Base-by-base conservation (phyloP, 2,329 filamentous ascomycete species). In the Lecanicillium sp. region DNA sequence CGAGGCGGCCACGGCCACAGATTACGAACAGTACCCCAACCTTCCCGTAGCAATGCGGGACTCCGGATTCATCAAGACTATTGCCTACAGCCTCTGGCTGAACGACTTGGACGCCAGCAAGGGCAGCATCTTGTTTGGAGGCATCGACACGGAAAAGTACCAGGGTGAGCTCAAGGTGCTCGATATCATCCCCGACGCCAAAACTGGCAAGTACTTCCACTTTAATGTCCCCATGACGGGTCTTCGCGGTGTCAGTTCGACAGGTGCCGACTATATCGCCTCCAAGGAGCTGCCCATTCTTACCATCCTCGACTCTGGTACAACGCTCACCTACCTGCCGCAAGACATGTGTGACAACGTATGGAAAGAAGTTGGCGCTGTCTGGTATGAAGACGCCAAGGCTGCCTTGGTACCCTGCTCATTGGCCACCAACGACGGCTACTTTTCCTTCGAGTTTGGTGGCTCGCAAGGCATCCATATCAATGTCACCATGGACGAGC, bases 111-210 rank as follows among this genome's bases (percentile, higher is more conserved):
- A 66, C 42, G 60, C 83, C 1, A 79, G 70, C 43, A 79, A 72
- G 2, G 86, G 86, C 27, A 81, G 66, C 48, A 81, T 90, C 43
- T 65, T 90, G 2, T 92, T 90, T 48, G 86, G 86, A 29, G 86
- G 84, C n/a, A 77, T 89, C 42, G 84, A 90, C 55, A 84, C 77
- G 0, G 74, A 71, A 43, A 89, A 89, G 55, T 92, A 79, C 59
- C 56, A 67, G 1, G 84, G 84, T 34, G 58, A 73, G 3, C 66
- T 89, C 22, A 68, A 70, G 33, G 74, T 69, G 5, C 65, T 88
- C 19, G 68, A 80, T 13, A 67, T 87, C 44, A 64, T 59, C 4
- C 39, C 47, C 12, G 40, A 78, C 49, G 55, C 68, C 38, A 54
- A 61, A 42, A 56, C 65, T 34, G 37, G 66, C 36, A 46, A 49